Base-by-base conservation (phyloP, 441 rosid genomes). In the Eutrema salsugineum region DNA sequence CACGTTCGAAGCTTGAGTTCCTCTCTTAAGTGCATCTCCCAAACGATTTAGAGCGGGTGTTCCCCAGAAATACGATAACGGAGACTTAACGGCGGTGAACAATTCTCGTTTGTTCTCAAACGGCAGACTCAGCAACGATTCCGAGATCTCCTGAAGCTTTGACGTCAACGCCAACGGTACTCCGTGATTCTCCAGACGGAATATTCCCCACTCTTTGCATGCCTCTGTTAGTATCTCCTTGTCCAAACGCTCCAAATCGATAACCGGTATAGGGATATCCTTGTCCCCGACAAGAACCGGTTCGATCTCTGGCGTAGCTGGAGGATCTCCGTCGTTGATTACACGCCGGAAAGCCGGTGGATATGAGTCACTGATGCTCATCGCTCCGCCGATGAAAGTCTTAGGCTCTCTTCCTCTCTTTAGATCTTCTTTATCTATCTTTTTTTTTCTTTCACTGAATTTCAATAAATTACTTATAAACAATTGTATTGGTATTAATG, bases 1-100 rank as follows among this genome's bases (percentile, higher is more conserved):
- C 32, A 83, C 56, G 42, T 73, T 75, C 5, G 63, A 46, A 56
- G 40, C 75, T 35, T 70, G 75, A 57, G 67, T 14, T 19, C 72
- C 82, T 49, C 78, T 74, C 40, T 47, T 24, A 0, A 90, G 48
- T 66, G 88, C 83, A 30, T 73, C 68, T 12, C 97, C 93, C 0
- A 88, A 73, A 3, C 79, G 80, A 27, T 81, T 83, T 1, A 88
- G 78, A 17, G 80, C 85, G 2, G 93, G 86, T 11, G 96, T 87
- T 24, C 96, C 97, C 89, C 90, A 88, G 30, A 88, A 88, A 74
- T 91, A 89, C 33, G 96, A 84, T 57, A 85, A 17, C 5, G 92
- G 84, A 33, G 38, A 46, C 1, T 55, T 70, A 63, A 87, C 76
- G 15, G 79, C 30, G 11, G 63, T 73, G 42, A 76, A 70, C 76